phyloP scores from a whole-genome alignment of 805 yeast genomes.

The Metschnikowia lochheadii region DNA sequence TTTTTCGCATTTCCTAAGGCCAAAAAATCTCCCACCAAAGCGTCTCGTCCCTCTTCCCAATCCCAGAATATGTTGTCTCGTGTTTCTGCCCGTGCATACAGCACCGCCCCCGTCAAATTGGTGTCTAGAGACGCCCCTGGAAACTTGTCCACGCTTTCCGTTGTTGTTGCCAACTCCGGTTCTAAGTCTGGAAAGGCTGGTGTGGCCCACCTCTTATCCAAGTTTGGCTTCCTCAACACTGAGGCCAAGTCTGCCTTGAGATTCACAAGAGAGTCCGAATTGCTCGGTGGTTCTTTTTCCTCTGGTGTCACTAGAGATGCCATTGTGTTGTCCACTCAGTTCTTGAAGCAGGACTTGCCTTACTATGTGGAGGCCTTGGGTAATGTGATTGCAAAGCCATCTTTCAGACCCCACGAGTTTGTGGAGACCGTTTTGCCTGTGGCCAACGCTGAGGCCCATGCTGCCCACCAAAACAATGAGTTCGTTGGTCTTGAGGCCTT shows the following conservation, averaged over 20 bases:
- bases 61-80: slow-evolving; percentile 36
- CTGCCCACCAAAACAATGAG: slow-evolving; percentile 47
- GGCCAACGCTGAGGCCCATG: slow-evolving; percentile 59
- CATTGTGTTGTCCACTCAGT: slow-evolving; percentile 72
- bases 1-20: slow-evolving; percentile 13
- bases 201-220: slow-evolving; percentile 76
- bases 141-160: slow-evolving; percentile 69
- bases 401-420: slow-evolving; percentile 80
- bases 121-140: slow-evolving; percentile 56
- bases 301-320: slow-evolving; percentile 78
- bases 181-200: slow-evolving; percentile 75
- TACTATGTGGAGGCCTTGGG: slow-evolving; percentile 85
- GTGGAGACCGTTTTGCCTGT: slow-evolving; percentile 78
- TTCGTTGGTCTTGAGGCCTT: slow-evolving; percentile 71
- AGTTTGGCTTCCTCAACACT: slow-evolving; percentile 82
- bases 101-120: slow-evolving; percentile 46
- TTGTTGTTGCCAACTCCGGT: slow-evolving; percentile 79
- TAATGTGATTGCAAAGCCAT: slow-evolving; percentile 63
- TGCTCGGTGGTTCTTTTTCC: slow-evolving; percentile 78
- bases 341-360: slow-evolving; percentile 85
- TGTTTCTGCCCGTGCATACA: slow-evolving; percentile 39
- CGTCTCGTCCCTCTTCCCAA: not conserved
- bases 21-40: not conserved
- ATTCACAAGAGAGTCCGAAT: slow-evolving; percentile 89
- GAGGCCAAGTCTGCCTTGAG: slow-evolving; percentile 82